Base-by-base conservation (phyloP, 139 green algal species). In the Chlamydomonas sp. region DNA sequence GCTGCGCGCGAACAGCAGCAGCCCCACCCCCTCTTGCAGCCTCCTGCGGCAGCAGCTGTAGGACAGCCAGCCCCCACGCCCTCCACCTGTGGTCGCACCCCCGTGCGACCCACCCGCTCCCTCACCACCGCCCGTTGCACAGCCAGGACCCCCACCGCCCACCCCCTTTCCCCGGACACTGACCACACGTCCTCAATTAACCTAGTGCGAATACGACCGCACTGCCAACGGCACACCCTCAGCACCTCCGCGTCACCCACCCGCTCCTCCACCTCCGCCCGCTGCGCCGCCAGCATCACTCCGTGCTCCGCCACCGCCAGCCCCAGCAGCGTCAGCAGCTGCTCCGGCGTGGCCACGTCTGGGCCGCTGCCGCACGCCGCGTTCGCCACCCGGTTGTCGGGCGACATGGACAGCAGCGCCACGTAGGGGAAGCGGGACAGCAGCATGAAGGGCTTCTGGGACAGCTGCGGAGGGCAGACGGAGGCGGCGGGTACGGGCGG, bases 351-450 rank as follows among this genome's bases (percentile, higher is more conserved):
- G 31, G 12, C 31, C 0, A 77, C 7, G 18, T 90, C 91, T 4
- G 77, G 63, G 14, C 90, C 72, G 0, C 76, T 88, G 1, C 71
- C 59, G 2, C 82, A 20, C 60, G 92, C 86, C 83, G 91, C 78
- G 15, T 83, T 79, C 78, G 85, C 59, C 80, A 83, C 63, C 16
- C 84, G 84, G 58, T 57, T 78, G 83, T 80, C 83, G 20, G 84
- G 84, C 57, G 83, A 92, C 85, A 94, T 94, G 20, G 89, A 90
- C 61, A 98, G 91, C 87, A 98, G 80, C 57, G 87, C 95, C 31
- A 92, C 69, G 78, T 90, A 96, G 2, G 96, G 96, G 89, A 96
- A 98, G 61, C 78, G 88, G 1, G 92, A 93, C 20, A 90, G 92
- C 6, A 88, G 83, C 79, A 98, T 80, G 62, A 81, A 73, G 60